Evolutionary conservation across 169 alveolate genomes (phyloP).

Genomic region (Babesia ovis): DNA sequence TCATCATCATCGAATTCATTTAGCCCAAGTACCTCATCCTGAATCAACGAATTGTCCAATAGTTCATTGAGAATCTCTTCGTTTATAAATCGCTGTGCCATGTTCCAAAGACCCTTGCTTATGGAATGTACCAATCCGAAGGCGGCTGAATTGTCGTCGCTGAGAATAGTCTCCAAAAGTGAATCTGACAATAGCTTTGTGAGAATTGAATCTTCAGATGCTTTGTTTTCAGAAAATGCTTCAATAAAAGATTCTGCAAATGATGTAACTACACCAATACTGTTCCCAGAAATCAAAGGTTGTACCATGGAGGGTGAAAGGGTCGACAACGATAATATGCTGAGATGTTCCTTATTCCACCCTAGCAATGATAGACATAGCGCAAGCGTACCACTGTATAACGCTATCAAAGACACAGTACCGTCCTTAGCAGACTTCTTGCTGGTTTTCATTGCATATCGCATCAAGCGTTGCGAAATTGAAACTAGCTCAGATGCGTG

Average conservation of each 20-base stretch:
- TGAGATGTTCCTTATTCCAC: background rate
- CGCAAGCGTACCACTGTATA: slow-evolving; percentile 1
- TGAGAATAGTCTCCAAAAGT: slow-evolving; percentile 14
- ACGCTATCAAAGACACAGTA: background rate
- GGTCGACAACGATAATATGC: background rate
- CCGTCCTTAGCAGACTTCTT: background rate
- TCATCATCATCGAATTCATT: slow-evolving; percentile 1
- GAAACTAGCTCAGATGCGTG: background rate
- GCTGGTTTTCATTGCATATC: background rate
- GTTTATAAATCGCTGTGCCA: background rate
- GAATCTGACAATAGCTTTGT: background rate
- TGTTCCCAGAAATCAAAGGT: slow-evolving; percentile 1
- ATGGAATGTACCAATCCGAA: slow-evolving; percentile 40
- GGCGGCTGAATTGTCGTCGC: slow-evolving; percentile 39
- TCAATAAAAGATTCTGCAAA: slow-evolving; percentile 11
- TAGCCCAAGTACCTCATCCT: background rate
- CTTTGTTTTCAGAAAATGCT: background rate
- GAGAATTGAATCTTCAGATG: background rate
- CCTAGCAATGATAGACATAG: background rate
- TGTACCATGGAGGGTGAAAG: background rate
- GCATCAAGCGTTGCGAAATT: background rate
- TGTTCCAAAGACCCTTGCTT: slow-evolving; percentile 37
- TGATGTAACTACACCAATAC: background rate
- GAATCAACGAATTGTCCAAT: slow-evolving; percentile 13
- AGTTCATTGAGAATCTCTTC: slow-evolving; percentile 1